These are phyloP conservation scores for Rhodomyrtus tomentosa DNA, from an alignment of 345 rosid genomes.

Conservation along the genomic window DNA sequence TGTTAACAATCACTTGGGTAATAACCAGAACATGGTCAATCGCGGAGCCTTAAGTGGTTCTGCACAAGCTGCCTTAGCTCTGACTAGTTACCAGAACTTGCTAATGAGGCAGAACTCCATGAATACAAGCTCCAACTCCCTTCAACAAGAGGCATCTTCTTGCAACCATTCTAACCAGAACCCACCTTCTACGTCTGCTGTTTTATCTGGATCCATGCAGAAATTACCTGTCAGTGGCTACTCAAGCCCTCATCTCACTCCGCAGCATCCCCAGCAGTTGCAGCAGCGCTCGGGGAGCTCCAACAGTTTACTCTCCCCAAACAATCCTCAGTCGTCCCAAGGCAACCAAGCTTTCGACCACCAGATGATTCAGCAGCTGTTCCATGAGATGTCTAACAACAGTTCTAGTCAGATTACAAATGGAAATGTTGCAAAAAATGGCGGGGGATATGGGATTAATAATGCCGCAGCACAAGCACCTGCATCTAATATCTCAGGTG, in stretches of 20 bases:
- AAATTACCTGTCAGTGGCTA: slow-evolving; percentile 35
- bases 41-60: slow-evolving; percentile 62
- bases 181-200: slow-evolving; percentile 41
- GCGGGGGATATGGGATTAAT: slow-evolving; percentile 27
- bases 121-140: slow-evolving; percentile 47
- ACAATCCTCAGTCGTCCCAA: slow-evolving; percentile 28
- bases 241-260: slow-evolving; percentile 31
- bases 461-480: slow-evolving; percentile 18
- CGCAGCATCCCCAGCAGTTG: slow-evolving; percentile 43
- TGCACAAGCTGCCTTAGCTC: slow-evolving; percentile 76
- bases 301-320: slow-evolving; percentile 41
- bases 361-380: slow-evolving; percentile 71
- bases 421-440: slow-evolving; percentile 21
- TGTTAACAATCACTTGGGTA: slow-evolving; percentile 36
- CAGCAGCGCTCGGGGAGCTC: slow-evolving; percentile 34
- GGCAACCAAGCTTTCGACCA: slow-evolving; percentile 63
- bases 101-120: slow-evolving; percentile 73
- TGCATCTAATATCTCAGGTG: slow-evolving; percentile 27
- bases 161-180: slow-evolving; percentile 45
- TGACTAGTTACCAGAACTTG: slow-evolving; percentile 62
- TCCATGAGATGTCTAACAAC: slow-evolving; percentile 61
- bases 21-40: slow-evolving; percentile 33
- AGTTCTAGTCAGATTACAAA: slow-evolving; percentile 28
- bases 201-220: slow-evolving; percentile 53
- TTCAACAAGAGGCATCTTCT: slow-evolving; percentile 55